Evolutionary conservation across 2,329 filamentous ascomycete genomes (phyloP).

Genomic region (Trichophyton mentagrophytes): DNA sequence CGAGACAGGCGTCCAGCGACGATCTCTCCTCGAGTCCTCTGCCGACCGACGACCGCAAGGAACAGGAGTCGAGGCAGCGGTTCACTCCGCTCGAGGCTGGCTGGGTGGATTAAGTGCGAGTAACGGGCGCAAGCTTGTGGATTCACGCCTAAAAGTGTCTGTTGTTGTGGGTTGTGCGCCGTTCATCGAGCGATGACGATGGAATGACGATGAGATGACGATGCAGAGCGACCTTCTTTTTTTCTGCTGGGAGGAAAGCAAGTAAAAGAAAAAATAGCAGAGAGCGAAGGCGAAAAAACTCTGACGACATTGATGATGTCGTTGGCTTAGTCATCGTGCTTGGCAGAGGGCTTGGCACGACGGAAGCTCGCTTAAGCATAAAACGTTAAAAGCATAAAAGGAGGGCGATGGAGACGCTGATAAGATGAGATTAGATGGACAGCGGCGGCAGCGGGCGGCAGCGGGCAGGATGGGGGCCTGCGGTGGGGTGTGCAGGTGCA

Average conservation of each 20-base stretch:
- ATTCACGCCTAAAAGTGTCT: conserved; percentile 1
- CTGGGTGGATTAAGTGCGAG: conserved; percentile 9
- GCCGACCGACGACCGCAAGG: conserved; percentile 3
- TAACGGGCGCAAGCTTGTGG: background rate
- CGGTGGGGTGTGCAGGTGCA: background rate
- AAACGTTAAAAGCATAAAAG: background rate
- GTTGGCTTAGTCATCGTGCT: conserved; percentile 6
- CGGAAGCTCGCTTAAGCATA: conserved; percentile 1
- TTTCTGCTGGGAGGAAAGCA: background rate
- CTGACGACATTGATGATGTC: conserved; percentile 17
- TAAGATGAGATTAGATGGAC: background rate
- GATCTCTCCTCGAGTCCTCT: conserved; percentile 7
- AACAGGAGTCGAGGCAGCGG: background rate
- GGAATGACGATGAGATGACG: conserved; percentile 12
- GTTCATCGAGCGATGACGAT: conserved; percentile 5
- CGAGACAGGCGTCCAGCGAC: conserved; percentile 5
- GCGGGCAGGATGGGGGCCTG: background rate
- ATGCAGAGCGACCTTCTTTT: conserved; percentile 9
- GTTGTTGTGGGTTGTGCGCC: conserved; percentile 8
- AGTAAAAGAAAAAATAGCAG: conserved; percentile 12
- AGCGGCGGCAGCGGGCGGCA: background rate
- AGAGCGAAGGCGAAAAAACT: conserved; percentile 9
- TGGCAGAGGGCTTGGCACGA: background rate
- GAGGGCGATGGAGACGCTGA: background rate
- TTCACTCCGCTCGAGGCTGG: conserved; percentile 14